Evolutionary conservation across 2,329 filamentous ascomycete species (phyloP).

Genomic region (Colletotrichum eleusines): DNA sequence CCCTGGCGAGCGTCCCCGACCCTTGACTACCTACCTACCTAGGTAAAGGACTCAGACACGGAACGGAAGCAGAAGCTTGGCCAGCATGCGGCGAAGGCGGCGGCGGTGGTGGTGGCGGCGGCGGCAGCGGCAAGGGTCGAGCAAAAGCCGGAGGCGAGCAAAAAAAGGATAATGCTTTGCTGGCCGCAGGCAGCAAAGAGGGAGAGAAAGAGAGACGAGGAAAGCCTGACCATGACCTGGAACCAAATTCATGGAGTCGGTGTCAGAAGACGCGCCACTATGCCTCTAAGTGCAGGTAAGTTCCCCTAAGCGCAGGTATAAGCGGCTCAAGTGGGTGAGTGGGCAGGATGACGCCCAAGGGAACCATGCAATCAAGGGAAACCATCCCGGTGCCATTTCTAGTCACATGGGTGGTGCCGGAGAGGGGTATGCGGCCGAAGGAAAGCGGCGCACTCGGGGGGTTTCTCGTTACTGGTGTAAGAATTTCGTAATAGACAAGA

Average conservation of each 20-base stretch:
- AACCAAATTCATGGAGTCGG: slow-evolving; percentile 40
- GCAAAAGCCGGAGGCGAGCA: slow-evolving; percentile 31
- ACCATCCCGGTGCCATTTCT: slow-evolving; percentile 45
- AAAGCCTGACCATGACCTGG: slow-evolving; percentile 34
- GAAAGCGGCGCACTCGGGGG: slow-evolving; percentile 42
- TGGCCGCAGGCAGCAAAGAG: background rate
- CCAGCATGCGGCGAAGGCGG: slow-evolving; percentile 4
- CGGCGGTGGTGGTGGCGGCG: slow-evolving; percentile 9
- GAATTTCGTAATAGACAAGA: slow-evolving; percentile 28
- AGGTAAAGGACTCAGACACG: slow-evolving; percentile 14
- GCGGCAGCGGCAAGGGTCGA: slow-evolving; percentile 19
- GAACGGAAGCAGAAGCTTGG: slow-evolving; percentile 33
- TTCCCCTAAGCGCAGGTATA: slow-evolving; percentile 46
- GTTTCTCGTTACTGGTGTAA: slow-evolving; percentile 24
- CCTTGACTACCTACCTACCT: slow-evolving; percentile 23
- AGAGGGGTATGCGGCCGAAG: slow-evolving; percentile 43
- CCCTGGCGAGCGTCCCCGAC: slow-evolving; percentile 16
- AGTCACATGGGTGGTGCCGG: slow-evolving; percentile 43
- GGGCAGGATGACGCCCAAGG: slow-evolving; percentile 43
- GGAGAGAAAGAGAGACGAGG: background rate
- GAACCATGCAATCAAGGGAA: slow-evolving; percentile 41
- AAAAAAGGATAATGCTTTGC: background rate
- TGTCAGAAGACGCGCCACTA: slow-evolving; percentile 37
- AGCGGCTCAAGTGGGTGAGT: slow-evolving; percentile 43
- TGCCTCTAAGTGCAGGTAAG: slow-evolving; percentile 41